Evolutionary conservation across 352 stramenopile genomes (phyloP).

Genomic region (Globisporangium spiculum): DNA sequence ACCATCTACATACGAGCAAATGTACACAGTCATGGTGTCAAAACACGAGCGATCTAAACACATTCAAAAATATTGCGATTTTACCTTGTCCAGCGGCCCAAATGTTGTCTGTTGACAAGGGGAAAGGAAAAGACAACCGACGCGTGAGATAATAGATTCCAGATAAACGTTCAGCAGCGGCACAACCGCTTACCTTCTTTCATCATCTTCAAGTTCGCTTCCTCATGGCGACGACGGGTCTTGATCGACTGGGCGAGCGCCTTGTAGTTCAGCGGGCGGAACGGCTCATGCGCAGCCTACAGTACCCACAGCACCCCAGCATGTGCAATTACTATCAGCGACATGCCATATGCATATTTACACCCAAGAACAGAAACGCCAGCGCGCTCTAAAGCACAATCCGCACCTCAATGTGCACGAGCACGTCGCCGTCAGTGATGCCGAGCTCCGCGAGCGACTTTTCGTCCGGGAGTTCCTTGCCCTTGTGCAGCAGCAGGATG

Average conservation of each 20-base stretch:
- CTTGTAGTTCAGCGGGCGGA: conserved; percentile 86
- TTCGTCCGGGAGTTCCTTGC: conserved; percentile 81
- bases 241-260: conserved; percentile 76
- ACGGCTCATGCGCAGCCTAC: conserved; percentile 74
- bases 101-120: conserved; percentile 60
- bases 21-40: not conserved
- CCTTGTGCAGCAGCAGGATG: conserved; percentile 83
- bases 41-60: not conserved
- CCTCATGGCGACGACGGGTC: conserved; percentile 73
- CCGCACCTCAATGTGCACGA: conserved; percentile 80
- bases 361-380: too few species aligned
- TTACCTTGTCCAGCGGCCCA: conserved; percentile 65
- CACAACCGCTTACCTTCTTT: conserved; percentile 46
- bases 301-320: not conserved
- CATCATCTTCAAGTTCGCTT: conserved; percentile 81
- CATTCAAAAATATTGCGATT: not conserved
- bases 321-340: not conserved
- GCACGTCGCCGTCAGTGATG: conserved; percentile 71
- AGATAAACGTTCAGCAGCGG: not conserved
- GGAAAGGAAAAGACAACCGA: not conserved
- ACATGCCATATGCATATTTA: not conserved
- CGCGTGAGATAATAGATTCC: not conserved
- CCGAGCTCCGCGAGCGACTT: conserved; percentile 81
- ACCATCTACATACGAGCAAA: conserved; percentile 36
- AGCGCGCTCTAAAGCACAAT: not conserved